Evolutionary conservation across 495 filamentous ascomycete species (phyloP), one percentile per base, ranked within the genome.

Genomic region (Penicillium waksmanii): DNA sequence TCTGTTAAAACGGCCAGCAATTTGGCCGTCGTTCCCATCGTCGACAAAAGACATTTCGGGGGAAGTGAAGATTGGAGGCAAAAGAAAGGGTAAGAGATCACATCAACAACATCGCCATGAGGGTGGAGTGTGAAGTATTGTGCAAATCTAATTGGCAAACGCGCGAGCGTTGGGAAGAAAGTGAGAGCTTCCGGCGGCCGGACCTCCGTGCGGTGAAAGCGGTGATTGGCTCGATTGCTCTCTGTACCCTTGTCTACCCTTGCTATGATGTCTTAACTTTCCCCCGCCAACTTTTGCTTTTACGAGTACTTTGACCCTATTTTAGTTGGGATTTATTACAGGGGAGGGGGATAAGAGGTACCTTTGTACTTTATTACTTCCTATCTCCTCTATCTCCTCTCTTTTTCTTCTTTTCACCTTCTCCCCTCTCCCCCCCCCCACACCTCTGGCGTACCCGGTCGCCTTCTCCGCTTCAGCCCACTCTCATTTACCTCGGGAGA

Each of bases 11-110:
- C 74, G 66, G 27, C 74, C 75, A 27, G 64, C 59, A 50, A 65
- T 57, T 60, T 67, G 73, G 58, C 63, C 56, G 38, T 80, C 76
- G 17, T 67, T 71, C 9, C 69, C 75, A 62, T 80, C 77, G 10
- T 80, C 77, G 62, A 77, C 78, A 44, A 67, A 76, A 53, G 76
- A 72, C 77, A 80, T 80, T 23, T 23, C 23, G 0, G 23, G 2
- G 23, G 23, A 23, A 34, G 61, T 57, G 62, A 6, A 9, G 27
- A 61, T 58, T 25, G 38, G 36, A 48, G 23, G 10, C 18, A 48
- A 27, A 18, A 2, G 17, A 44, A 44, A 44, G 17, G 4, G 17
- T 18, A 8, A 17, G 17, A 17, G 17, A 48, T 10, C 9, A n/a
- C 46, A 27, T 23, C 46, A 48, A 23, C 23, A 48, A 27, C 25